Evolutionary conservation across 192 early-diverging fungal species (phyloP).

Genomic region (Coemansia aciculifera): DNA sequence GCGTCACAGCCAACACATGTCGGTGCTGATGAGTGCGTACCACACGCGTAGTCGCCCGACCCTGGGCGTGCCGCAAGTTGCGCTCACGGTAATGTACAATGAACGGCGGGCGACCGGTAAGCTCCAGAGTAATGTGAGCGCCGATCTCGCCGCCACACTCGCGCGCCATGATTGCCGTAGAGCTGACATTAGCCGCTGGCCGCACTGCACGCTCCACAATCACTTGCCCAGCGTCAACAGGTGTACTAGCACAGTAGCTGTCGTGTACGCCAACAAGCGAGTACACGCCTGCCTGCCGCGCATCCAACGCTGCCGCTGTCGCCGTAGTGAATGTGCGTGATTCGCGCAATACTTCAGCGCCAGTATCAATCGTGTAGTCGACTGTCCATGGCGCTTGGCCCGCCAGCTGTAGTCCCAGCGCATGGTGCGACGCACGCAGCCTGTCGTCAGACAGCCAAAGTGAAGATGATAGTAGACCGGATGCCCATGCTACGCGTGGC

Average conservation of each 20-base stretch:
- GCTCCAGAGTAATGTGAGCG: slow-evolving; percentile 40
- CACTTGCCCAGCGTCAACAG: slow-evolving; percentile 13
- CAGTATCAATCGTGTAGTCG: slow-evolving; percentile 27
- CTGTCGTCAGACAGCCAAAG: slow-evolving; percentile 42
- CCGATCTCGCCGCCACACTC: slow-evolving; percentile 55
- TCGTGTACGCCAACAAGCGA: slow-evolving; percentile 31
- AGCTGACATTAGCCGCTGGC: slow-evolving; percentile 31
- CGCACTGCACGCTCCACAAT: slow-evolving; percentile 24
- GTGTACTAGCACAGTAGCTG: slow-evolving; percentile 25
- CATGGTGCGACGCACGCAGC: slow-evolving; percentile 36
- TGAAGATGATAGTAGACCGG: slow-evolving; percentile 15
- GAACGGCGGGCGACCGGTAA: slow-evolving; percentile 47
- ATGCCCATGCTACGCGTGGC: slow-evolving; percentile 28
- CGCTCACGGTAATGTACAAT: slow-evolving; percentile 45
- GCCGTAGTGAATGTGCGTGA: slow-evolving; percentile 13
- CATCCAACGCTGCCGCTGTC: slow-evolving; percentile 21
- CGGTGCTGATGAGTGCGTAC: slow-evolving; percentile 41
- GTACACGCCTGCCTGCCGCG: slow-evolving; percentile 30
- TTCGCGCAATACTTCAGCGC: slow-evolving; percentile 12
- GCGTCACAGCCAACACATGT: slow-evolving; percentile 34
- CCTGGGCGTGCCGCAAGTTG: slow-evolving; percentile 35
- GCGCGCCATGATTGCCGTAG: slow-evolving; percentile 43
- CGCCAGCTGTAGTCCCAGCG: slow-evolving; percentile 23
- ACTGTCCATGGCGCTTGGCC: slow-evolving; percentile 48
- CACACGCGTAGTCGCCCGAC: slow-evolving; percentile 19